These are phyloP conservation scores for Rhodocollybia butyracea DNA, from an alignment of 768 basidiomycete genomes.

Conservation along the genomic window DNA sequence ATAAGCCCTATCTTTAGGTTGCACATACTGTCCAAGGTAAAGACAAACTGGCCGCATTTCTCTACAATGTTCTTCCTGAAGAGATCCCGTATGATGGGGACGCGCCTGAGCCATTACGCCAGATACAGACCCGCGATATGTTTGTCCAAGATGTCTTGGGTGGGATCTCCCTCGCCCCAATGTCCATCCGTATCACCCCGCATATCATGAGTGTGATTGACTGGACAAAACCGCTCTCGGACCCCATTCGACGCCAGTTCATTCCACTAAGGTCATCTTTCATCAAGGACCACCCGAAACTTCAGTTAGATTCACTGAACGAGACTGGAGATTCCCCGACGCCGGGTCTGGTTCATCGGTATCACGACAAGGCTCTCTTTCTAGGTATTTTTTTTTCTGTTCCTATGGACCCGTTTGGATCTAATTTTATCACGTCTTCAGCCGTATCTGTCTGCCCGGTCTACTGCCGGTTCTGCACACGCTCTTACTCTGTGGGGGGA, in stretches of 20 bases:
- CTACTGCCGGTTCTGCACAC: background rate
- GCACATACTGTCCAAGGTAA: slow-evolving; percentile 16
- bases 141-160: background rate
- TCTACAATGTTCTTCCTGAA: slow-evolving; percentile 8
- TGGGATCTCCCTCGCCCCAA: background rate
- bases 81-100: background rate
- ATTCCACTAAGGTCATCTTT: background rate
- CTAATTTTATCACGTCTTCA: background rate
- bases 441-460: background rate
- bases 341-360: background rate
- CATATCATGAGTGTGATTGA: background rate
- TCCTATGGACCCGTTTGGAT: background rate
- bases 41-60: slow-evolving; percentile 12
- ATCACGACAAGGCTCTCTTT: background rate
- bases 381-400: background rate
- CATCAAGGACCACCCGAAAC: background rate
- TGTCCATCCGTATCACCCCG: background rate
- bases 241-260: background rate
- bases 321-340: background rate
- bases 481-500: background rate
- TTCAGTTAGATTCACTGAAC: background rate
- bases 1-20: slow-evolving; percentile 2
- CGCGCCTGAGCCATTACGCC: background rate
- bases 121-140: background rate
- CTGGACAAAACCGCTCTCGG: background rate